Conservation (phyloP, 352 stramenopile genomes). For the Thalassiosira livingstoniorum region DNA sequence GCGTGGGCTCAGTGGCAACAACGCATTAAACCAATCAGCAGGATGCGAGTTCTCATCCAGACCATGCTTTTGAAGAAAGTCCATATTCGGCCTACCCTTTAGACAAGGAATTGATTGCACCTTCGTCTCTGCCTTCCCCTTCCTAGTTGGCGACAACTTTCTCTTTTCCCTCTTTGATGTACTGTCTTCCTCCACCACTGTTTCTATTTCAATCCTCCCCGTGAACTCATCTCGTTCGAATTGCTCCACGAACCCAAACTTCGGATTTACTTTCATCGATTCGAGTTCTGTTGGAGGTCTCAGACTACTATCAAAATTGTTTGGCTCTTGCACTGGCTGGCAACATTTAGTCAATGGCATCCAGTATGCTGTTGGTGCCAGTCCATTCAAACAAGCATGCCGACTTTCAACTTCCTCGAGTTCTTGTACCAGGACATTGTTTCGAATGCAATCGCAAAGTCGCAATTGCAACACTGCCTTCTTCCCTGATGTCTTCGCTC, state of each 20-base stretch:
- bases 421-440: conserved; percentile 1
- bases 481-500: not conserved
- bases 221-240: conserved; percentile 28
- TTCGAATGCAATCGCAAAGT: conserved; percentile 9
- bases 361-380: conserved; percentile 44
- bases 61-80: conserved; percentile 36
- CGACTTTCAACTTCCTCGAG: not conserved
- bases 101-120: not conserved
- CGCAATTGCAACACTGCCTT: conserved; percentile 6
- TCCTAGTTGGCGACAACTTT: not conserved
- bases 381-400: conserved; percentile 15
- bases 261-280: conserved; percentile 32
- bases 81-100: conserved; percentile 21
- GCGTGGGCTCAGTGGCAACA: conserved; percentile 28
- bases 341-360: conserved; percentile 12
- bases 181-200: conserved; percentile 33
- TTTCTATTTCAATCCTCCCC: conserved; percentile 33
- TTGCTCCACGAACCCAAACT: conserved; percentile 27
- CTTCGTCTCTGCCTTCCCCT: not conserved
- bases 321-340: conserved; percentile 23
- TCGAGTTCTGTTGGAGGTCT: conserved; percentile 33
- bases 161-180: not conserved
- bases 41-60: conserved; percentile 39
- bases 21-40: conserved; percentile 48
- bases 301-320: conserved; percentile 28